Base-by-base conservation (phyloP, 345 rosid genomes). In the Raphanus raphanistrum region DNA sequence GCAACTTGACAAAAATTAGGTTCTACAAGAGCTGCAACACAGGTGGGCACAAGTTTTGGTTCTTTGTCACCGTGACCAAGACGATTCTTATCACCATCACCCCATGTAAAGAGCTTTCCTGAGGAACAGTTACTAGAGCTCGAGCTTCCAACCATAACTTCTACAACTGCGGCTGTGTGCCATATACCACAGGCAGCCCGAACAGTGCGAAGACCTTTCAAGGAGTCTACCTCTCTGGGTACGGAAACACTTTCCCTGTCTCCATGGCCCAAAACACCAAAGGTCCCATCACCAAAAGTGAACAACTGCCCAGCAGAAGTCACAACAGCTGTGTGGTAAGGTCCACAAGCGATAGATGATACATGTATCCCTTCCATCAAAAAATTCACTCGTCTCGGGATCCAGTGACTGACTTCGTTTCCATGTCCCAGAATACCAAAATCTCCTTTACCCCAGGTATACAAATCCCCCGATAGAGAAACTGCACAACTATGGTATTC, bases 1-100 rank as follows among this genome's bases (percentile, higher is more conserved):
- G 90, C 88, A 80, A 95, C 99, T 89, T 82, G 97, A 85, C 98
- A 88, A 76, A 95, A 91, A 82, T 84, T 95, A 58, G 98, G 97
- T 57, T 92, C 99, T 73, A 90, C 97, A 71, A 91, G 94, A 77
- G 96, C 94, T 82, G 98, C 97, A 80, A 95, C 99, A 82, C 92
- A 90, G 43, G 98, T 92, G 70, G 99, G 99, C 76, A 85, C 98
- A 41, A 92, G 88, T 82, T 86, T 95, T 55, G 92, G 73, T 82
- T 95, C 99, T 84, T 88, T 95, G 84, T 92, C 92, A 75, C 99
- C 97, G 77, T 92, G 99, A 76, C 99, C 99, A 74, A 95, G 99
- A 74, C 96, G 90, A 35, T 92, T 90, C 77, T 95, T 95, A 82
- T 95, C 99, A 62, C 97, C 99, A 81, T 92, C 99, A 17, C 99